Conservation (phyloP, 2,329 filamentous ascomycete genomes). For the Dactylellina cionopaga region DNA sequence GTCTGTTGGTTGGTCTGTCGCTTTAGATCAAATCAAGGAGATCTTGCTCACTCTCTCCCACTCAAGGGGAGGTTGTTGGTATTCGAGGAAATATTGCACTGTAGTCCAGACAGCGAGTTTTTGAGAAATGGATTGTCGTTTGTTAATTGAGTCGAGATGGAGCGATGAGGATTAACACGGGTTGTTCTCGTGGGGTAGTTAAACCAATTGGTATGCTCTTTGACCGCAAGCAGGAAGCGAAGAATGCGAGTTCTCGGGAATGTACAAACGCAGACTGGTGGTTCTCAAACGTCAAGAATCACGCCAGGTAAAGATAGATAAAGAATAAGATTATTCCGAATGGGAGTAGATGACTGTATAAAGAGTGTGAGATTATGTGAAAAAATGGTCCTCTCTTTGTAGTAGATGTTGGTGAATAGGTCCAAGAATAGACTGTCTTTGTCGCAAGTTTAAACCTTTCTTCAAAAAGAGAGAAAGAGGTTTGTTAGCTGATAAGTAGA, state of each 20-base stretch:
- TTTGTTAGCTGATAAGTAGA: constrained; percentile 40
- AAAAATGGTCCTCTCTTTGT: constrained; percentile 51
- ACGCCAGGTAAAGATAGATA: constrained; percentile 26
- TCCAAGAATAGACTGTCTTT: constrained; percentile 49
- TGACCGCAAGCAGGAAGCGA: constrained; percentile 53
- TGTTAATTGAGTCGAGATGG: constrained; percentile 27
- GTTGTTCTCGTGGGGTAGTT: constrained; percentile 52
- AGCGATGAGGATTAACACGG: constrained; percentile 24
- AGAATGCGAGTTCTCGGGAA: constrained; percentile 53
- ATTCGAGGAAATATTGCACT: constrained; percentile 26
- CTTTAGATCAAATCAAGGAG: constrained; percentile 49
- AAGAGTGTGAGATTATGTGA: constrained; percentile 51
- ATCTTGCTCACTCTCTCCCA: constrained; percentile 52
- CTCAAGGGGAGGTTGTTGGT: constrained; percentile 39
- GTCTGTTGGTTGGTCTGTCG: constrained; percentile 42
- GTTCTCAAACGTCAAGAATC: constrained; percentile 52
- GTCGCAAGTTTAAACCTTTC: constrained; percentile 43
- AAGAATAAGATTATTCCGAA: constrained; percentile 40
- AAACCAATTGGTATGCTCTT: constrained; percentile 51
- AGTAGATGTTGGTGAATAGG: constrained; percentile 36
- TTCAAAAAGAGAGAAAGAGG: constrained; percentile 30
- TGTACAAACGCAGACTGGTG: constrained; percentile 50
- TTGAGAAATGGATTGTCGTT: constrained; percentile 24
- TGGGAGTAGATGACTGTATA: constrained; percentile 30
- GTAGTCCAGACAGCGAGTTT: constrained; percentile 48